Evolutionary conservation across 1,139 yeast species (phyloP).

Genomic region (Blastobotrys ciferrii): DNA sequence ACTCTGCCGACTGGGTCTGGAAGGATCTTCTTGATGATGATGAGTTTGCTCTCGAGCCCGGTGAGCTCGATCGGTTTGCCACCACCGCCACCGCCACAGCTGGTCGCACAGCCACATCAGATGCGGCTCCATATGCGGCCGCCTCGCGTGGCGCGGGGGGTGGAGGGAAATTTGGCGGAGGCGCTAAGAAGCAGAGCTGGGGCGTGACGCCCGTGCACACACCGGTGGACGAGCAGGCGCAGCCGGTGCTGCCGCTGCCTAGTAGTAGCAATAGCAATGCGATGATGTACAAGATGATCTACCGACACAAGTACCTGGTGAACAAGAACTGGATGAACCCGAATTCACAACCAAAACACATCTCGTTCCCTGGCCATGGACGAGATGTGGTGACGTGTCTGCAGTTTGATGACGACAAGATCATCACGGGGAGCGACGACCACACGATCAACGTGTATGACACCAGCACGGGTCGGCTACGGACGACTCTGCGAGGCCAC

Average conservation of each 20-base stretch:
- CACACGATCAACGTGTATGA: conserved; percentile 77
- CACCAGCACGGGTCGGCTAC: conserved; percentile 65
- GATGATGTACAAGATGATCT: conserved; percentile 52
- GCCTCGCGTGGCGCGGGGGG: no score
- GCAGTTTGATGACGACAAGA: conserved; percentile 87
- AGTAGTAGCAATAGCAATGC: conserved; percentile 11
- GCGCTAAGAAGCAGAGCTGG: not conserved
- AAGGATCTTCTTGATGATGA: conserved; percentile 37
- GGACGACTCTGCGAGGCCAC: conserved; percentile 63
- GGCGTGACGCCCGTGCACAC: conserved; percentile 13
- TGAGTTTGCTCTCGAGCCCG: conserved; percentile 21
- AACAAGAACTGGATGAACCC: conserved; percentile 83
- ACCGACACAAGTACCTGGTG: conserved; percentile 64
- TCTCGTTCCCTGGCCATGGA: conserved; percentile 72
- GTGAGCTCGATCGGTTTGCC: not conserved
- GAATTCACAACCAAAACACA: conserved; percentile 61
- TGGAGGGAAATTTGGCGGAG: not conserved
- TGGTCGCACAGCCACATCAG: not conserved
- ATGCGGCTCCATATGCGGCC: not conserved
- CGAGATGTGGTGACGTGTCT: conserved; percentile 87
- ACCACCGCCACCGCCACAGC: not conserved
- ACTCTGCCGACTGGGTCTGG: conserved; percentile 50
- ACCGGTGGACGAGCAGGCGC: conserved; percentile 9
- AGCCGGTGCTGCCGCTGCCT: conserved; percentile 6
- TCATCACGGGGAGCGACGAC: conserved; percentile 92